These are phyloP conservation scores for Paraphysoderma sedebokerense DNA, from an alignment of 371 early-diverging fungal genomes.

Conservation along the genomic window DNA sequence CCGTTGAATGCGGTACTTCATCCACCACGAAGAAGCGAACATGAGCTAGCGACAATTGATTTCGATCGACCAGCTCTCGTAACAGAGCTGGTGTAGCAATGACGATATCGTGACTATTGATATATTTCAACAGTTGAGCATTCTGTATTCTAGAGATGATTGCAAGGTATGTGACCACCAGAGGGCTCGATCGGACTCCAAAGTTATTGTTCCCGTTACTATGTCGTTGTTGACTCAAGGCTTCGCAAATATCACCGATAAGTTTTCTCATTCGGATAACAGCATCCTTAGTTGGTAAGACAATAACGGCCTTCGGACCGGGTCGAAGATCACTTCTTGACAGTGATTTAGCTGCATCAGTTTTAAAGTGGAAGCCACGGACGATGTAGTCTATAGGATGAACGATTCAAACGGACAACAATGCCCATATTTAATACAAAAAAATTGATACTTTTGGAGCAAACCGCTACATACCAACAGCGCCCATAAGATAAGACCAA, in stretches of 20 bases:
- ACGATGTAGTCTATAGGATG: conserved; percentile 2
- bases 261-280: neutral
- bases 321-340: too few species aligned
- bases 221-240: neutral
- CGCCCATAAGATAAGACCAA: neutral
- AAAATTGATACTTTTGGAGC: too few species aligned
- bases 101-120: neutral
- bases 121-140: neutral
- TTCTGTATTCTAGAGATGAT: neutral
- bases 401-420: too few species aligned
- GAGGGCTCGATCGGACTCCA: neutral
- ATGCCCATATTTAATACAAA: too few species aligned
- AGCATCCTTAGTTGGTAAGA: neutral
- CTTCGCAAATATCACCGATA: neutral
- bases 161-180: neutral
- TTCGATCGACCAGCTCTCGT: neutral
- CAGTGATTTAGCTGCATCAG: too few species aligned
- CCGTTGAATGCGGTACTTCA: neutral
- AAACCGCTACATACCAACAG: too few species aligned
- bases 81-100: neutral
- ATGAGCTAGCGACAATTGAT: neutral
- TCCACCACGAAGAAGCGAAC: neutral
- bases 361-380: neutral
- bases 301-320: neutral
- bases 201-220: neutral